Conservation (phyloP, 495 filamentous ascomycete species). For the Penicillium roqueforti region DNA sequence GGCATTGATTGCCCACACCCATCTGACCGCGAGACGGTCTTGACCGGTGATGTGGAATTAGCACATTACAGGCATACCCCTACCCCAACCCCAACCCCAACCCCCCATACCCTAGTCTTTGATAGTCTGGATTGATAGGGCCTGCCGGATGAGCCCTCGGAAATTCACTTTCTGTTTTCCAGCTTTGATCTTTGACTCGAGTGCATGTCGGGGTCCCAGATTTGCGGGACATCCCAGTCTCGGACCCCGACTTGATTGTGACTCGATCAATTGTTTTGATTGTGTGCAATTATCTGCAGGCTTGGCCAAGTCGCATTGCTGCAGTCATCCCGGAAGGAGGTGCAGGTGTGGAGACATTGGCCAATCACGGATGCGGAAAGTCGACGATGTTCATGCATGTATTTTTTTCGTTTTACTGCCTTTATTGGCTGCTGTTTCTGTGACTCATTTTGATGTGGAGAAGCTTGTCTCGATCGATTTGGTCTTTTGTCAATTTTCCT, state of each 20-base stretch:
- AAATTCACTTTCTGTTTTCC: conserved; percentile 4
- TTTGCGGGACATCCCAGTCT: neutral
- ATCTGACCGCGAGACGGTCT: conserved; percentile 16
- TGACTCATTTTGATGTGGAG: conserved; percentile 21
- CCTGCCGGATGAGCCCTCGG: conserved; percentile 20
- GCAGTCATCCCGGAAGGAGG: neutral
- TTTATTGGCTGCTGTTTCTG: conserved; percentile 15
- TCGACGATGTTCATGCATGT: conserved; percentile 17
- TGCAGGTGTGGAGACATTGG: conserved; percentile 4
- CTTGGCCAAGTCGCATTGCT: conserved; percentile 16
- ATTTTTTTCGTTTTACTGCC: conserved; percentile 1
- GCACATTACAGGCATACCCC: neutral
- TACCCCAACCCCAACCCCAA: too few species aligned
- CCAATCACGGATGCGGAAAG: conserved; percentile 15
- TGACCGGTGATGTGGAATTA: conserved; percentile 2
- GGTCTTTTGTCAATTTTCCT: neutral
- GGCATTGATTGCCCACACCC: conserved; percentile 19
- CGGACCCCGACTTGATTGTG: conserved; percentile 2
- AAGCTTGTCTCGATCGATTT: conserved; percentile 7
- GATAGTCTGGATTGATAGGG: conserved; percentile 11
- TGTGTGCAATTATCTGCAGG: conserved; percentile 7
- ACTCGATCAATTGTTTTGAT: conserved; percentile 4
- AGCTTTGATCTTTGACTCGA: conserved; percentile 5
- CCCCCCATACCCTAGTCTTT: neutral
- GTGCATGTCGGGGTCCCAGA: neutral